These are phyloP conservation scores for Leavenworthia alabamica DNA, from an alignment of 345 rosid species.

Conservation along the genomic window DNA sequence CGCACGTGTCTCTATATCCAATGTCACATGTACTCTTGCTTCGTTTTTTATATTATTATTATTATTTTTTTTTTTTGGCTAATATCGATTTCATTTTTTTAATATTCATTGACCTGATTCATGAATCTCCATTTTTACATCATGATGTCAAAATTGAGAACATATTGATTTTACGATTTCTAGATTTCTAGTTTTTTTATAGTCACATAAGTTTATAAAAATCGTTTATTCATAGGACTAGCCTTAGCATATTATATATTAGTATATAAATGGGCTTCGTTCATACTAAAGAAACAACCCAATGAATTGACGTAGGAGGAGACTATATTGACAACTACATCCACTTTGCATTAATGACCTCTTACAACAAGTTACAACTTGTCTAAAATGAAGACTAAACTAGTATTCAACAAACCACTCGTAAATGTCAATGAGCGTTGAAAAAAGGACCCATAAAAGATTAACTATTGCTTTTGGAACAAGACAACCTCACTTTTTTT, in stretches of 20 bases:
- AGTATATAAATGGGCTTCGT: not conserved
- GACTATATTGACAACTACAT: conserved; percentile 4
- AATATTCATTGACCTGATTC: not conserved
- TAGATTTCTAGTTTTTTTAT: not conserved
- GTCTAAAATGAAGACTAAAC: too few species aligned
- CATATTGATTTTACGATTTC: not conserved
- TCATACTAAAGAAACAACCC: not conserved
- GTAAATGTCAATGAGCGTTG: too few species aligned
- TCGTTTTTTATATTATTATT: not conserved
- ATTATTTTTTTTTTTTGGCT: not conserved
- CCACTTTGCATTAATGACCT: too few species aligned
- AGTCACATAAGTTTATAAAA: not conserved
- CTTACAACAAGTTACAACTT: too few species aligned
- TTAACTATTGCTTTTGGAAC: too few species aligned
- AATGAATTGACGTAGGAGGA: not conserved
- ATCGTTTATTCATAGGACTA: not conserved
- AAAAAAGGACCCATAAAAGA: too few species aligned
- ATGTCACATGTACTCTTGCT: not conserved
- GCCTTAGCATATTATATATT: not conserved
- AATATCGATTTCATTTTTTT: not conserved
- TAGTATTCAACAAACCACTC: too few species aligned
- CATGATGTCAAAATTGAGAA: not conserved
- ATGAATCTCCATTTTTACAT: not conserved
- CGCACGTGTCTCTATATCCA: conserved; percentile 20
- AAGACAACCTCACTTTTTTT: too few species aligned